Evolutionary conservation across 2,329 filamentous ascomycete genomes (phyloP).

Genomic region (Lasiodiplodia citricola): DNA sequence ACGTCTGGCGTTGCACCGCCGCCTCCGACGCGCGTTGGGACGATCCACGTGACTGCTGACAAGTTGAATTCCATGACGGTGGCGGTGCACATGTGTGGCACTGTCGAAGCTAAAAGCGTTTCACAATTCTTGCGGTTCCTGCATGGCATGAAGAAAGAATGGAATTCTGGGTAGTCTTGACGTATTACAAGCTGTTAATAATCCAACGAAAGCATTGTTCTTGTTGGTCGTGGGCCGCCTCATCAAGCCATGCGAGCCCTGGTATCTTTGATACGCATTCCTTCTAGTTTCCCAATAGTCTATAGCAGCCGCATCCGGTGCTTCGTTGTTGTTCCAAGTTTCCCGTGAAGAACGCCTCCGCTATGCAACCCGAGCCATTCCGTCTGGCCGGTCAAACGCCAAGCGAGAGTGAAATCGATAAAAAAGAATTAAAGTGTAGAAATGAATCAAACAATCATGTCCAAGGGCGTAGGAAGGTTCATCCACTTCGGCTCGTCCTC

Average conservation of each 20-base stretch:
- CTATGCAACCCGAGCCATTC: not conserved
- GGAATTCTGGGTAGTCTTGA: slow-evolving; percentile 2
- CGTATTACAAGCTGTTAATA: slow-evolving; percentile 9
- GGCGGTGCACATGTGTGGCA: not conserved
- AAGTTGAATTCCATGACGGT: not conserved
- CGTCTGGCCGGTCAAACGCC: slow-evolving; percentile 15
- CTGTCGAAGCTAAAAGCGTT: not conserved
- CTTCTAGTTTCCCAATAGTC: not conserved
- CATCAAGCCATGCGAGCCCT: not conserved
- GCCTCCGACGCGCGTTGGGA: not conserved
- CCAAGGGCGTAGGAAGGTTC: slow-evolving; percentile 36
- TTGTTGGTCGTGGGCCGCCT: slow-evolving; percentile 15
- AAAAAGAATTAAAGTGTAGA: not conserved
- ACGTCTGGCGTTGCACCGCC: not conserved
- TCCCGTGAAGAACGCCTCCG: slow-evolving; percentile 9
- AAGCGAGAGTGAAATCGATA: slow-evolving; percentile 1
- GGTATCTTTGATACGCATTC: slow-evolving; percentile 6
- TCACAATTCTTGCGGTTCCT: not conserved
- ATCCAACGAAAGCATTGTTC: not conserved
- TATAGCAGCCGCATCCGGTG: not conserved
- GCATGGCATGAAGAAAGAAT: slow-evolving; percentile 6
- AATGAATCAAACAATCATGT: slow-evolving; percentile 10
- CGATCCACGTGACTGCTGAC: not conserved
- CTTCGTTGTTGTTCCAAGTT: not conserved
- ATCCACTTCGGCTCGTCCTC: slow-evolving; percentile 42